Evolutionary conservation across 2,329 filamentous ascomycete species (phyloP).

Genomic region (Diatrype stigma): DNA sequence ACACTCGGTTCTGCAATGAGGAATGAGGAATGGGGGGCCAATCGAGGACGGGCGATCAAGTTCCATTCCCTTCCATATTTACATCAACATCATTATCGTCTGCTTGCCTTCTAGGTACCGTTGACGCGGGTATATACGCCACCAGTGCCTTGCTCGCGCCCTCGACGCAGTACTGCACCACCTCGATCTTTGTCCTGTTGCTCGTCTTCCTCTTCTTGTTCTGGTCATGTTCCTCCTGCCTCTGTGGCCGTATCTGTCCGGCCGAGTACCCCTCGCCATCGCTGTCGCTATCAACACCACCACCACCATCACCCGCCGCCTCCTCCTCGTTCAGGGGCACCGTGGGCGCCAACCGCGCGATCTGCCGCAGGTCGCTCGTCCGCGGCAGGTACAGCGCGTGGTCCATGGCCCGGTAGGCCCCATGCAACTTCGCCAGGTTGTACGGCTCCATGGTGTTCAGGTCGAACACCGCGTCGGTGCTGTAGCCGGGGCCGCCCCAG

Average conservation of each 20-base stretch:
- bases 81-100: background rate
- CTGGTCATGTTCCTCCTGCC: no score
- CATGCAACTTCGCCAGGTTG: constrained; percentile 58
- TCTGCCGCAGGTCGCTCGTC: constrained; percentile 75
- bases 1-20: no score
- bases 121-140: constrained; percentile 49
- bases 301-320: constrained; percentile 12
- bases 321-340: constrained; percentile 37
- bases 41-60: background rate
- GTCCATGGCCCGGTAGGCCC: constrained; percentile 55
- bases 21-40: background rate
- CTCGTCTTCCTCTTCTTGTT: no score
- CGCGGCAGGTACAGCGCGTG: constrained; percentile 80
- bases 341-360: constrained; percentile 54
- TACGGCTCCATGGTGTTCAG: constrained; percentile 87
- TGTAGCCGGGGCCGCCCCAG: constrained; percentile 56
- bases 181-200: constrained; percentile 54
- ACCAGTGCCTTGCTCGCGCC: constrained; percentile 81
- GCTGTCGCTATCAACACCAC: background rate
- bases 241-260: no score
- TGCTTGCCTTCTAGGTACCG: background rate
- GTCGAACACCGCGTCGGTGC: constrained; percentile 69
- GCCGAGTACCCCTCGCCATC: no score
- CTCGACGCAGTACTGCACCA: constrained; percentile 87
- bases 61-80: background rate